Conservation (phyloP, 768 basidiomycete genomes). For the Mycena maculata region DNA sequence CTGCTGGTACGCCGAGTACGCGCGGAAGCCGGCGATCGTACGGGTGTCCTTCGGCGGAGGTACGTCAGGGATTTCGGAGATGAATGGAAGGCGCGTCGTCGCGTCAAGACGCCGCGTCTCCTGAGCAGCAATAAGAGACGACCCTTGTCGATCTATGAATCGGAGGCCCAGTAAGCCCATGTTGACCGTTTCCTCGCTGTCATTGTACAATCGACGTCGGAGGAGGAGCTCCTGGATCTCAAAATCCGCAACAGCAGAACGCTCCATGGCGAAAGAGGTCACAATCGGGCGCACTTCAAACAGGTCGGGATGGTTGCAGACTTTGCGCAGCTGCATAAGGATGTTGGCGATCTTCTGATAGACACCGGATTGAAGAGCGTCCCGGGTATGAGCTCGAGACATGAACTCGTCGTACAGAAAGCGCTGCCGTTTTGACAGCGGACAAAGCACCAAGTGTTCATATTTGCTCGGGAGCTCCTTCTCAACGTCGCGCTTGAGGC, state of each 20-base stretch:
- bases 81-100: constrained; percentile 63
- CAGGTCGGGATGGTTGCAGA: constrained; percentile 93
- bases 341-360: constrained; percentile 94
- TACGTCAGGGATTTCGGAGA: constrained; percentile 66
- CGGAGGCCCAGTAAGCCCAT: constrained; percentile 73
- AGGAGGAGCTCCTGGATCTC: constrained; percentile 91
- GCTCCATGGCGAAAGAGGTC: constrained; percentile 80
- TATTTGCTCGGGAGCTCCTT: constrained; percentile 94
- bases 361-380: constrained; percentile 85
- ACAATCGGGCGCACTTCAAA: constrained; percentile 90
- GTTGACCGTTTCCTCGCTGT: constrained; percentile 64
- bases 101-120: constrained; percentile 71
- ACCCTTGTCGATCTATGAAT: constrained; percentile 68
- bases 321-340: constrained; percentile 98
- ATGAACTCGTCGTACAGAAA: constrained; percentile 97
- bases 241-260: constrained; percentile 81
- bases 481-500: constrained; percentile 98
- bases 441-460: constrained; percentile 90
- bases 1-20: constrained; percentile 61
- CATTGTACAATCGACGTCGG: constrained; percentile 75
- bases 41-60: constrained; percentile 80
- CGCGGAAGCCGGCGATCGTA: constrained; percentile 78
- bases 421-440: constrained; percentile 91
- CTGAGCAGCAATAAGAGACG: constrained; percentile 62
- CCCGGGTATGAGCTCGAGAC: constrained; percentile 85